Evolutionary conservation across 2,329 filamentous ascomycete species (phyloP).

Genomic region (Knufia fluminis): DNA sequence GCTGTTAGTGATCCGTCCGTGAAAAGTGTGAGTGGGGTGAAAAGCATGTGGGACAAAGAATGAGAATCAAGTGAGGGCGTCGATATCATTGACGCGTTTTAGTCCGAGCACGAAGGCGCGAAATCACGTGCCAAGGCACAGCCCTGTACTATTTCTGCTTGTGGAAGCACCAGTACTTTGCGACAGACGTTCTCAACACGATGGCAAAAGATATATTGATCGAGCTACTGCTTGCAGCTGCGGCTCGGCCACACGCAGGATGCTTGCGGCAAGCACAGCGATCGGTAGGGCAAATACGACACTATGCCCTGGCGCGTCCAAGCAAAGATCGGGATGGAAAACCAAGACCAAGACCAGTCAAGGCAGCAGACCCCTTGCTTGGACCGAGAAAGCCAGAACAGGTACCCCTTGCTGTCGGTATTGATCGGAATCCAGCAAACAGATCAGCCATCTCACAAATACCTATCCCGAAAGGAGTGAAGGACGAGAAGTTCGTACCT

Average conservation of each 20-base stretch:
- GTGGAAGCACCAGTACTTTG: no score
- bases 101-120: constrained; percentile 3
- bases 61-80: neutral
- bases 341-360: constrained; percentile 10
- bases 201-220: constrained; percentile 15
- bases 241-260: constrained; percentile 16
- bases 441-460: constrained; percentile 21
- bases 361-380: neutral
- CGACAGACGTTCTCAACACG: no score
- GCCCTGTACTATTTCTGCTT: no score
- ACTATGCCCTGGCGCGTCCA: constrained; percentile 1
- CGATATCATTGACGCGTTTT: neutral
- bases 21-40: constrained; percentile 4
- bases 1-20: neutral
- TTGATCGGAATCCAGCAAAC: constrained; percentile 19
- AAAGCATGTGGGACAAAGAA: constrained; percentile 6
- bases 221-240: constrained; percentile 17
- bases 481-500: constrained; percentile 39
- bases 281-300: neutral
- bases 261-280: constrained; percentile 12
- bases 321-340: neutral
- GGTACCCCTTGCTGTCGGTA: constrained; percentile 20
- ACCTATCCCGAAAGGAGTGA: constrained; percentile 25
- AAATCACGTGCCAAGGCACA: constrained; percentile 1
- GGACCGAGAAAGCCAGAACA: constrained; percentile 6